Conservation (phyloP, 257 asterid species). For the Nicotiana paniculata region DNA sequence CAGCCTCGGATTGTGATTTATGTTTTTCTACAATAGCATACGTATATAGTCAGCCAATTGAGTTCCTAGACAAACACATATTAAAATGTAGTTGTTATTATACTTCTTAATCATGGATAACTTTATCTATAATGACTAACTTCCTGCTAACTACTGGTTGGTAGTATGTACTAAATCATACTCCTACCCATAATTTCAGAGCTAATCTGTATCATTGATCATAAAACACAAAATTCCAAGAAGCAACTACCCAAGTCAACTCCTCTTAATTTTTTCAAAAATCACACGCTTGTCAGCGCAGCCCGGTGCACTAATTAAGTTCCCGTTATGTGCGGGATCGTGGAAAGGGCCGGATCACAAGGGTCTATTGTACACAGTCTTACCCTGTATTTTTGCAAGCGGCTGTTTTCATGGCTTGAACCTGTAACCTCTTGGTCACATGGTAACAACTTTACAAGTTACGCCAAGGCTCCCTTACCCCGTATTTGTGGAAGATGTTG, state of each 20-base stretch:
- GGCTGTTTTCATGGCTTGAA: too few species aligned
- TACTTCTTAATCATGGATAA: not conserved
- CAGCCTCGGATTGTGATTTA: too few species aligned
- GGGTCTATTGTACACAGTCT: rapidly evolving
- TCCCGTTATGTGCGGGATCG: rapidly evolving
- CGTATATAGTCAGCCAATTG: too few species aligned
- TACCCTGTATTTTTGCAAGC: too few species aligned
- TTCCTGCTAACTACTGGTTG: not conserved
- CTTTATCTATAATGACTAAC: not conserved
- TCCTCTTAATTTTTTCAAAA: not conserved
- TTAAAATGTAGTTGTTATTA: not conserved
- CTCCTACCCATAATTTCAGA: not conserved
- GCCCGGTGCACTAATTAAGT: too few species aligned
- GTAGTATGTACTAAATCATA: not conserved
- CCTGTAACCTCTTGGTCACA: too few species aligned
- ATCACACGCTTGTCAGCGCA: not conserved
- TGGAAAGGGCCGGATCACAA: too few species aligned
- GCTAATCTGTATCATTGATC: not conserved
- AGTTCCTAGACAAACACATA: too few species aligned
- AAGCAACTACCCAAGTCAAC: not conserved
- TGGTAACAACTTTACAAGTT: too few species aligned
- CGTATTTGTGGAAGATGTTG: too few species aligned
- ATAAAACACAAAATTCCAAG: not conserved
- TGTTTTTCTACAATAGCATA: too few species aligned
- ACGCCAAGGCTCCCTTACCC: too few species aligned